Conservation (phyloP, 257 asterid species). For the Jacaranda mimosifolia region DNA sequence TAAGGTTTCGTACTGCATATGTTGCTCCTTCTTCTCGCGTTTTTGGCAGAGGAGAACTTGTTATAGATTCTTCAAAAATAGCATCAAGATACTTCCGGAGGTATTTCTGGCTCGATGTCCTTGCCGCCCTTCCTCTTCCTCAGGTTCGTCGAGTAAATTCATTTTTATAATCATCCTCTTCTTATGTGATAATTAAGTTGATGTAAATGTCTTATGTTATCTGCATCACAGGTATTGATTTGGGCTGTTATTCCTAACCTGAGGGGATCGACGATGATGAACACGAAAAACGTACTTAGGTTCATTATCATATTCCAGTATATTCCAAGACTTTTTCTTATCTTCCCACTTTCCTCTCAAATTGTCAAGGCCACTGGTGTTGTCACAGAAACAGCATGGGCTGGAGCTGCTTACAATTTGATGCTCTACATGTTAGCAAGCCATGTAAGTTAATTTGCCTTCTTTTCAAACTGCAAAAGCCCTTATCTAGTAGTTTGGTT, state of each 20-base stretch:
- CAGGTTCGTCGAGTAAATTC: conserved; percentile 65
- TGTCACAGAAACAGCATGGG: conserved; percentile 98
- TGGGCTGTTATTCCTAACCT: conserved; percentile 80
- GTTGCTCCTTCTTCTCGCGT: conserved; percentile 99
- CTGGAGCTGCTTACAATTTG: conserved; percentile 98
- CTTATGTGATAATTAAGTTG: not conserved
- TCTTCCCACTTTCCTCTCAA: conserved; percentile 88
- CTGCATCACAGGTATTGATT: conserved; percentile 60
- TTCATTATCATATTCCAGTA: conserved; percentile 85
- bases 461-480: not conserved
- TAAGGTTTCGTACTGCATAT: conserved; percentile 79
- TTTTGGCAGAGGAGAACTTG: conserved; percentile 98
- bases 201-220: not conserved
- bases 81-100: conserved; percentile 63
- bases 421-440: conserved; percentile 97
- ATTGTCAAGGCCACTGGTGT: conserved; percentile 93
- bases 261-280: conserved; percentile 78
- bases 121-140: conserved; percentile 94
- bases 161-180: not conserved
- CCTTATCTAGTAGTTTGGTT: no score
- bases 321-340: conserved; percentile 79
- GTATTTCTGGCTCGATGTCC: conserved; percentile 72
- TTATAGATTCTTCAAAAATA: conserved; percentile 75
- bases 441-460: conserved; percentile 67
- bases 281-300: conserved; percentile 90